Percentiles rank a stretch among this genome's conserved stretches.
These are phyloP conservation scores for Candida fluviatilis DNA, from an alignment of 805 yeast genomes.

Conservation along the genomic window DNA sequence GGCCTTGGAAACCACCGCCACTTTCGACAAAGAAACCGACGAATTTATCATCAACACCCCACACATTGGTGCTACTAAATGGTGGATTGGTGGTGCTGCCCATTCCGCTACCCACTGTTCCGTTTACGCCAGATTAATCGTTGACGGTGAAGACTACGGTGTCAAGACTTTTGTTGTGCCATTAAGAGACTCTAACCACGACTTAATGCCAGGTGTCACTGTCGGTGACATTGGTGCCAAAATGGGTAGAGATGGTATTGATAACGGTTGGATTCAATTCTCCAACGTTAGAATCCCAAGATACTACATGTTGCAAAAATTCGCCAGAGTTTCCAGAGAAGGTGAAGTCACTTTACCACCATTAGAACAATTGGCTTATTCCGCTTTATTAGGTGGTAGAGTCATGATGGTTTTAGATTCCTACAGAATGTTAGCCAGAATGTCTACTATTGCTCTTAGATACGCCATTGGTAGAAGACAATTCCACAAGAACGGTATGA, in stretches of 20 bases:
- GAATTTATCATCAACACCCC: constrained; percentile 81
- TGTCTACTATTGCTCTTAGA: constrained; percentile 78
- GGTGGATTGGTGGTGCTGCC: constrained; percentile 99
- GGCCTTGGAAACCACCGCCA: constrained; percentile 88
- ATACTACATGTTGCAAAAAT: constrained; percentile 76
- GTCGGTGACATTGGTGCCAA: constrained; percentile 92
- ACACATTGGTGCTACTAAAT: constrained; percentile 86
- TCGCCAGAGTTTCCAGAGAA: constrained; percentile 62
- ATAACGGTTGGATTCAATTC: constrained; percentile 96
- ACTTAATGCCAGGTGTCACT: constrained; percentile 72
- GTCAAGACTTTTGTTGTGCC: constrained; percentile 92
- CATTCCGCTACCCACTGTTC: constrained; percentile 86
- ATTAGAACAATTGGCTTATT: constrained; percentile 82
- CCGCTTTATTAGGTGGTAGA: constrained; percentile 84
- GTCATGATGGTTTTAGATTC: constrained; percentile 88
- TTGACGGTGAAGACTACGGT: constrained; percentile 82
- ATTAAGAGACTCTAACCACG: constrained; percentile 69
- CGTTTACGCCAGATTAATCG: constrained; percentile 80
- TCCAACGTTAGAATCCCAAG: constrained; percentile 80
- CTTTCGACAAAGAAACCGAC: constrained; percentile 60
- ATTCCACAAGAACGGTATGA: constrained; percentile 41
- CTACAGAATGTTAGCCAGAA: constrained; percentile 73
- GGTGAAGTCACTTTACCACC: constrained; percentile 78
- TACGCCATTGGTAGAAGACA: constrained; percentile 90
- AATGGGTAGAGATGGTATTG: constrained; percentile 95